These are phyloP conservation scores for Hymenoscyphus scutula DNA, from an alignment of 2,329 filamentous ascomycete species.

Conservation along the genomic window DNA sequence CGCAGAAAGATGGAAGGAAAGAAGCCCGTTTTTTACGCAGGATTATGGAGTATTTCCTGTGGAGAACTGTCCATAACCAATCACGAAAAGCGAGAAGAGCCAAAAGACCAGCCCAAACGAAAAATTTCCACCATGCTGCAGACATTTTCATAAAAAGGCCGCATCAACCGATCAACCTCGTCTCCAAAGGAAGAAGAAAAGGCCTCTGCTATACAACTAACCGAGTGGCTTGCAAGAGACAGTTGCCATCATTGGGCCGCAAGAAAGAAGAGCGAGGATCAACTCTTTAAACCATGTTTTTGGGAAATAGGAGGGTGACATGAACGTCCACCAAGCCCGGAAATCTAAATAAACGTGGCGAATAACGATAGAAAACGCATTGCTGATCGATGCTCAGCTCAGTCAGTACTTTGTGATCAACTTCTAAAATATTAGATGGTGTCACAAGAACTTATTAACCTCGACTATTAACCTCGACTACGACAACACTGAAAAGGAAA, in stretches of 20 bases:
- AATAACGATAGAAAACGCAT: not conserved
- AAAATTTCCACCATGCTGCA: not conserved
- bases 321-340: not conserved
- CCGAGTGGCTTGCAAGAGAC: not conserved
- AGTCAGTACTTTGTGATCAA: slow-evolving; percentile 1
- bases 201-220: not conserved
- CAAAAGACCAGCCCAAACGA: not conserved
- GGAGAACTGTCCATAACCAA: not conserved
- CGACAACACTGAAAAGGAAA: too few relatives aligned
- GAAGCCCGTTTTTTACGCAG: not conserved
- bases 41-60: not conserved
- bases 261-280: not conserved
- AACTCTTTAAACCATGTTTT: not conserved
- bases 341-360: slow-evolving; percentile 2
- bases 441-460: not conserved
- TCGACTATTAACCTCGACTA: too few relatives aligned
- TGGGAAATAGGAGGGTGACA: not conserved
- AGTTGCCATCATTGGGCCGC: not conserved
- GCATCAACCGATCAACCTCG: not conserved
- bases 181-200: not conserved
- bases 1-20: not conserved
- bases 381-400: not conserved
- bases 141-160: not conserved
- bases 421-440: not conserved
- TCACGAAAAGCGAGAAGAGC: not conserved